These are phyloP conservation scores for Saccharomycopsis fibuligera DNA, from an alignment of 805 yeast species.

Conservation along the genomic window DNA sequence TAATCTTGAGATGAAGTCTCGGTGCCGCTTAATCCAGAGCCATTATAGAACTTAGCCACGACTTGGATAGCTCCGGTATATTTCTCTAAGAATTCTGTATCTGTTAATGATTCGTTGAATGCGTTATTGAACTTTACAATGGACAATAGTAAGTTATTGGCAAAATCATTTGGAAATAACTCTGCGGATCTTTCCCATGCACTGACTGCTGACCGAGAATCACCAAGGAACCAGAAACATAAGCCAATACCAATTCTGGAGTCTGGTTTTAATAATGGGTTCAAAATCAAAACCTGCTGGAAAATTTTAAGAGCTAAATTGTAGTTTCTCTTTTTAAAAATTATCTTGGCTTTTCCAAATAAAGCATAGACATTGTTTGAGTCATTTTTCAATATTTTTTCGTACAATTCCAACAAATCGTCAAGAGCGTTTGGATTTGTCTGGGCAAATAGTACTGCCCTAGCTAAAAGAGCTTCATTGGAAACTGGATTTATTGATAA, in stretches of 20 bases:
- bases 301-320: conserved; percentile 69
- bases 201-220: conserved; percentile 62
- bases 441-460: conserved; percentile 8
- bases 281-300: conserved; percentile 71
- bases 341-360: conserved; percentile 77
- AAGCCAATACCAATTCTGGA: conserved; percentile 93
- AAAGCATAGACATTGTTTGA: conserved; percentile 67
- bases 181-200: conserved; percentile 82
- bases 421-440: conserved; percentile 12
- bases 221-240: conserved; percentile 86
- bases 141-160: conserved; percentile 60
- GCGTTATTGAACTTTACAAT: conserved; percentile 63
- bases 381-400: conserved; percentile 34
- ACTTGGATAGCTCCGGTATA: conserved; percentile 52
- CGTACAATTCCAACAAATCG: conserved; percentile 12
- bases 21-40: background rate
- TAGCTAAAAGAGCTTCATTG: conserved; percentile 13
- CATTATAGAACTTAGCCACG: conserved; percentile 14
- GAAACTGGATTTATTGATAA: conserved; percentile 24
- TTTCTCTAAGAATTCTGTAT: conserved; percentile 52
- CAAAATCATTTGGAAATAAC: conserved; percentile 51
- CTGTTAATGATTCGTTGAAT: conserved; percentile 47
- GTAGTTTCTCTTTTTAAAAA: conserved; percentile 67
- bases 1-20: conserved; percentile 31
- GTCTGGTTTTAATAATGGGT: conserved; percentile 80